Base-by-base conservation (phyloP, 306 rosid species). In the Sindora glabra region DNA sequence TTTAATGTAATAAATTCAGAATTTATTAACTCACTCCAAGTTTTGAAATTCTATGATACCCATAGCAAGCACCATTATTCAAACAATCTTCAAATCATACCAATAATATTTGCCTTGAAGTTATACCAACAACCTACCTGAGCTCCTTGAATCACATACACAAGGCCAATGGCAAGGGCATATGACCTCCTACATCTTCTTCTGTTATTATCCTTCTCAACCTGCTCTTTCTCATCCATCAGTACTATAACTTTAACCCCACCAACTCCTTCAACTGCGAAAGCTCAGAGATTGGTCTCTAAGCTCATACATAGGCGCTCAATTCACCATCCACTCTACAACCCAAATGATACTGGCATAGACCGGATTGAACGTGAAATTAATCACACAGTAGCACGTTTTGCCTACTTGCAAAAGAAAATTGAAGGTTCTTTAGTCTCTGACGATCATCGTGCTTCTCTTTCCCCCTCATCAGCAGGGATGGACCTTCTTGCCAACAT, bases 231-330 rank as follows among this genome's bases (percentile, higher is more conserved):
- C 45, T 74, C 71, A 38, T 41, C 62, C 66, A 58, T 55, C 25
- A 46, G 50, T 36, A 32, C 56, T 13, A 37, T 5, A 6, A 36
- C 14, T 17, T n/a, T 29, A 1, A 48, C n/a, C 24, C 37, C 57
- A 34, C 42, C 19, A 36, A 9, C 56, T 46, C 16, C 36, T n/a
- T 53, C 79, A 62, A 32, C 49, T 9, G 10, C 49, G 0, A 75
- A 65, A 40, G 66, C 66, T 53, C 66, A 32, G 0, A 60, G 67
- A 61, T 67, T 76, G 41, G 53, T 76, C 29, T 48, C 81, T 18
- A 71, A 61, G 38, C 68, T 71, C 44, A 71, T 71, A 10, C 77
- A 70, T 36, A 62, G 8, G 3, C 16, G 16, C 17, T 71, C 77
- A 8, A 38, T 66, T 66, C 74, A 14, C 39, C 77, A 76, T 42